Evolutionary conservation across 306 rosid species (phyloP), one percentile per base, ranked within the genome.

Genomic region (Vigna reflexopilosa): DNA sequence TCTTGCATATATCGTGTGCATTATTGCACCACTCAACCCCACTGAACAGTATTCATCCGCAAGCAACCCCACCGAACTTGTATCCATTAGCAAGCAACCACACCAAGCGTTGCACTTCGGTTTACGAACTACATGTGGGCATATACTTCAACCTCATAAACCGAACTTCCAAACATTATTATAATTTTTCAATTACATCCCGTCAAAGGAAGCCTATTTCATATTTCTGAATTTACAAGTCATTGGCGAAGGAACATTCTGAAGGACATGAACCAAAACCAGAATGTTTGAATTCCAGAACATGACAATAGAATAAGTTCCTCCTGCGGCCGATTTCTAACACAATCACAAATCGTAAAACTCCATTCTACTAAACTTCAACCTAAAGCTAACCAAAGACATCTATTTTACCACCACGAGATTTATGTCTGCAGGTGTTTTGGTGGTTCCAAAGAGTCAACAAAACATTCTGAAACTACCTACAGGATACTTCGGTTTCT

Each of bases 361-460:
- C 80, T 48, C 81, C 36, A 8, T 54, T 86, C 77, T 77, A 79
- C 76, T 75, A 80, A 68, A 66, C 49, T 75, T 75, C 80, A 73
- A 47, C 81, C 67, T 61, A 70, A 80, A 66, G 61, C 84, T 83
- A 59, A 77, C 85, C 82, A 76, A 65, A 77, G 72, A 70, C 67
- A 77, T 79, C 77, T 81, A 85, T 58, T 79, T 70, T 62, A 80
- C 81, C 65, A 82, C 76, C 80, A 70, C 73, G 64, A 54, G 14
- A 56, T 6, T 62, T 70, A 54, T 62, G 73, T 70, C 72, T 77
- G 81, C 73, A 65, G 70, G 79, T 69, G 58, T 81, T 77, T 78
- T 40, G 72, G 69, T 63, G 68, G 80, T 79, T 86, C 44, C 62
- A 9, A 65, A 74, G 50, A 11, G 16, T 45, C 50, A 45, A 3